phyloP scores from a whole-genome alignment of 176 grass and related monocot species.

The Calamus simplicifolius region DNA sequence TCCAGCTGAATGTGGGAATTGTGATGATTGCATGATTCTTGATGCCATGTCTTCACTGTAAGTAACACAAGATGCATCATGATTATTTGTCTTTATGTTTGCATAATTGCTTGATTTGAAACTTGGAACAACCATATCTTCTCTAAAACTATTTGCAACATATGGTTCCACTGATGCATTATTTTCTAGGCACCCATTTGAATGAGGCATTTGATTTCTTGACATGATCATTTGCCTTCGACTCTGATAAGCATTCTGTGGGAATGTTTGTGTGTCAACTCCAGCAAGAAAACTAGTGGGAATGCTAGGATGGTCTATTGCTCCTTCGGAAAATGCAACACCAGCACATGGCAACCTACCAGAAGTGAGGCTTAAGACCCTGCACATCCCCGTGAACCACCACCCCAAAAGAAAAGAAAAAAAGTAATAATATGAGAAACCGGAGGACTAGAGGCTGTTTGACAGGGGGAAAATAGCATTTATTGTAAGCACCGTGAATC shows the following conservation, averaged over 20 bases:
- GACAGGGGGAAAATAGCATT: conserved; percentile 1
- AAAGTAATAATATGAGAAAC: too few relatives aligned
- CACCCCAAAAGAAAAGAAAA: too few relatives aligned
- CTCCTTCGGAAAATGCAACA: conserved; percentile 7
- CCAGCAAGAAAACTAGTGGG: conserved; percentile 13
- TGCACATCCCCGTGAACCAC: conserved; percentile 15
- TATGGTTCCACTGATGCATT: conserved; percentile 16
- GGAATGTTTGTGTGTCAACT: conserved; percentile 8
- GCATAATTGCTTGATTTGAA: conserved; percentile 15
- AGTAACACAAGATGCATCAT: neutral
- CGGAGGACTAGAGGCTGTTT: too few relatives aligned
- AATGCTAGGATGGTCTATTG: conserved; percentile 17
- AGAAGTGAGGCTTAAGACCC: conserved; percentile 23
- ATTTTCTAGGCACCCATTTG: conserved; percentile 11
- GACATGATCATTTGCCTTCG: conserved; percentile 5
- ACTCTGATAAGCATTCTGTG: conserved; percentile 10
- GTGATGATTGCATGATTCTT: conserved; percentile 30
- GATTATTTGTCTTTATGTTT: neutral
- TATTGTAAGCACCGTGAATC: conserved; percentile 23
- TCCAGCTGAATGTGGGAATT: conserved; percentile 15
- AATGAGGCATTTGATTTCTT: conserved; percentile 1
- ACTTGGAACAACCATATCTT: conserved; percentile 6
- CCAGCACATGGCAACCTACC: conserved; percentile 24
- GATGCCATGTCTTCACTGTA: conserved; percentile 20
- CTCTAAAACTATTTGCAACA: conserved; percentile 14